Evolutionary conservation across 1,284 basidiomycete genomes (phyloP), one percentile per base, ranked within the genome.

Genomic region (Pascua guehoae): DNA sequence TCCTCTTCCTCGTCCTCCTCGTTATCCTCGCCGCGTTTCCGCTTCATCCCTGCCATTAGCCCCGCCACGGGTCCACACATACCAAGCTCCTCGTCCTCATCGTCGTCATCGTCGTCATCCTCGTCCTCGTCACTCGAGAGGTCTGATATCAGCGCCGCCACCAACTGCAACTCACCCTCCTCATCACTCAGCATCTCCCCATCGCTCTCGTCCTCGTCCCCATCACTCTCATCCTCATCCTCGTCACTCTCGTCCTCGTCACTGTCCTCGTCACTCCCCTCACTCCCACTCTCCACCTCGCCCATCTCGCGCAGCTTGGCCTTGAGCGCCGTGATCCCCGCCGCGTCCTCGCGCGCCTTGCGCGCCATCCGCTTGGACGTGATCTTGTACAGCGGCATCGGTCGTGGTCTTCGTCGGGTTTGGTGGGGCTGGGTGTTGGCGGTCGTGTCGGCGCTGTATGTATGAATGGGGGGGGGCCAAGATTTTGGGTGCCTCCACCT

Each of bases 361-460:
- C 83, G 86, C 66, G 81, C 81, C 41, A 82, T 80, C 53, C 86
- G 82, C 71, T 85, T 88, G 65, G 86, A 84, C 10, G 89, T 82
- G 59, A 89, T 83, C 78, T 92, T 91, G 81, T 89, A 93, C 85
- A 94, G 58, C 16, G 70, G 70, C 70, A 72, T 72, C 8, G 44
- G 61, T 63, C n/a, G n/a, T n/a, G n/a, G 39, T 41, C 41, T 39
- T n/a, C 14, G 17, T 41, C n/a, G 1, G 42, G n/a, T 18, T n/a
- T 15, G 16, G 17, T 49, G 16, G 15, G 10, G 37, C 24, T 39
- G 18, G 41, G 12, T 41, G 37, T 36, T 10, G 48, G 14, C n/a
- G 43, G 40, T 46, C 39, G 41, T 36, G 54, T 32, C 7, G 24
- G 24, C 24, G 24, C 4, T 7, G 24, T 32, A 32, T 32, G 24